phyloP scores from a whole-genome alignment of 805 yeast genomes.

The Saturnispora kantuleensis region DNA sequence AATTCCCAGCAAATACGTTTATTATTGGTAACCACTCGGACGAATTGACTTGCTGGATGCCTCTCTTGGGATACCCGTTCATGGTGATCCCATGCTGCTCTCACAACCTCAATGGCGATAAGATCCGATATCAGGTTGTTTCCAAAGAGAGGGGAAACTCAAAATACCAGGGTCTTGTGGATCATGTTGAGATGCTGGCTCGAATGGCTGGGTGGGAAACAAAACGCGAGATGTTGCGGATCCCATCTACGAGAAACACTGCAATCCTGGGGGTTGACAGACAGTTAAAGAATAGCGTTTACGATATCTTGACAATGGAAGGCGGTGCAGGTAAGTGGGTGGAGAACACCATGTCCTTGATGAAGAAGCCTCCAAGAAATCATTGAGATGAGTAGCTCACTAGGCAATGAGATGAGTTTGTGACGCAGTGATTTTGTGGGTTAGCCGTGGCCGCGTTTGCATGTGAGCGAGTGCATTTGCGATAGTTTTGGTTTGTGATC shows the following conservation, averaged over 20 bases:
- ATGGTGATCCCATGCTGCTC: conserved; percentile 95
- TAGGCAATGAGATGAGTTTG: too few species aligned
- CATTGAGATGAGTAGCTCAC: conserved; percentile 30
- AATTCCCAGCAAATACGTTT: conserved; percentile 63
- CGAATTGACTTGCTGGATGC: conserved; percentile 93
- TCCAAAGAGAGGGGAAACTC: conserved; percentile 32
- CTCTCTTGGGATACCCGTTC: conserved; percentile 76
- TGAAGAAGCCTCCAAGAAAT: conserved; percentile 60
- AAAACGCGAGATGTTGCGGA: conserved; percentile 78
- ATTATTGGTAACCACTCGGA: conserved; percentile 93
- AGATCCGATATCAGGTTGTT: conserved; percentile 50
- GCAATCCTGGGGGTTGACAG: conserved; percentile 57
- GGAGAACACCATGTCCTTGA: conserved; percentile 62
- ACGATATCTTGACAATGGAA: conserved; percentile 58
- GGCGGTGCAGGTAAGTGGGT: conserved; percentile 94
- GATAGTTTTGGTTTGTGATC: too few species aligned
- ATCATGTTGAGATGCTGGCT: conserved; percentile 69
- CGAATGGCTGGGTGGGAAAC: conserved; percentile 70
- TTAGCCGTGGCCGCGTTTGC: too few species aligned
- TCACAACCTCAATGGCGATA: conserved; percentile 71
- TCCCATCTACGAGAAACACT: conserved; percentile 90
- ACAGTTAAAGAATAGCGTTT: conserved; percentile 21
- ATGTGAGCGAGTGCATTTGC: too few species aligned
- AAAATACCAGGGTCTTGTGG: conserved; percentile 77
- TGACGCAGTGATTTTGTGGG: too few species aligned